Conservation (phyloP, 441 rosid species). For the Populus hybrid region DNA sequence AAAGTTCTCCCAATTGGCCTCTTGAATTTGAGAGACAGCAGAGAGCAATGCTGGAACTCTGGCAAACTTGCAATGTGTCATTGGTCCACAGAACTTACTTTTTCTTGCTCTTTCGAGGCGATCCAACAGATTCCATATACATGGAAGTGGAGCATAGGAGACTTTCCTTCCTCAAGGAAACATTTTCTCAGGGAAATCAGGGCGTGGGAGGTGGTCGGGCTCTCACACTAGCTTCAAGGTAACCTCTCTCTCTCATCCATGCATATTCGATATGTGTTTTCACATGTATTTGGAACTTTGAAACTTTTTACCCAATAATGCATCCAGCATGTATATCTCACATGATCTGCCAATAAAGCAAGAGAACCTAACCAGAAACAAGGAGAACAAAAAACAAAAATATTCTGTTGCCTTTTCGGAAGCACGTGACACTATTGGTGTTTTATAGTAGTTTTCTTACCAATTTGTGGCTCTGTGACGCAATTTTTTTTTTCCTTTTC, state of each 20-base stretch:
- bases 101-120: slow-evolving; percentile 82
- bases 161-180: slow-evolving; percentile 75
- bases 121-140: slow-evolving; percentile 73
- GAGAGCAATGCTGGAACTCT: slow-evolving; percentile 59
- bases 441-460: neutral
- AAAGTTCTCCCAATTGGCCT: slow-evolving; percentile 45
- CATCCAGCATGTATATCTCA: neutral
- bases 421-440: neutral
- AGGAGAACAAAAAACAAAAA: neutral
- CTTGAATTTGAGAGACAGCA: slow-evolving; percentile 55
- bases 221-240: slow-evolving; percentile 73
- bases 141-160: slow-evolving; percentile 86
- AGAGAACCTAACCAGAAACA: neutral
- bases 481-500: neutral
- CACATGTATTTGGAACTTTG: neutral
- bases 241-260: slow-evolving; percentile 16
- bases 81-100: slow-evolving; percentile 93
- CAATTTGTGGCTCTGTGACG: neutral
- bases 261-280: neutral
- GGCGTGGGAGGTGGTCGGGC: slow-evolving; percentile 47
- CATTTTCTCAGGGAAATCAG: slow-evolving; percentile 52
- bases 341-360: neutral
- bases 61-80: slow-evolving; percentile 79
- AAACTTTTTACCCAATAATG: neutral
- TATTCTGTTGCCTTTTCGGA: neutral